These are phyloP conservation scores for Mallotus repandus DNA, from an alignment of 441 rosid species.

Conservation along the genomic window DNA sequence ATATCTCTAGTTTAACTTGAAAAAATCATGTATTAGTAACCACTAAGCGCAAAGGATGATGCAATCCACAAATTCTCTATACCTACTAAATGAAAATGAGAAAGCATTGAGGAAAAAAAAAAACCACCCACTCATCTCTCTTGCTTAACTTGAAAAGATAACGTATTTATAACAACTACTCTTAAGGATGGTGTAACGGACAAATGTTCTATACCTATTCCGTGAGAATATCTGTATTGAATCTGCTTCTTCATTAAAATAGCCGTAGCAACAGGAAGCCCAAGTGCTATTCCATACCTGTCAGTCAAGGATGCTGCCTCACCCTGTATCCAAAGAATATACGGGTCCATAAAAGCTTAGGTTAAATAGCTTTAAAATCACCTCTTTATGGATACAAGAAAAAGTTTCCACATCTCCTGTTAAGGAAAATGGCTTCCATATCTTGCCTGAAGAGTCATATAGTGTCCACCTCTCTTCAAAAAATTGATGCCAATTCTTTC, in stretches of 20 bases:
- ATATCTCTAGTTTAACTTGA: neutral
- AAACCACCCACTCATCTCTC: neutral
- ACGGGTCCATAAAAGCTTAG: conserved; percentile 1
- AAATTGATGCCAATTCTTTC: conserved; percentile 75
- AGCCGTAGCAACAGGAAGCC: conserved; percentile 84
- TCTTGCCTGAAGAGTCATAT: conserved; percentile 90
- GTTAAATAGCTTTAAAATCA: neutral
- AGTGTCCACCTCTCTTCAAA: conserved; percentile 83
- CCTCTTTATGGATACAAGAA: conserved; percentile 1
- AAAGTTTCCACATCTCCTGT: neutral
- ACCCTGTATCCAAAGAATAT: conserved; percentile 47
- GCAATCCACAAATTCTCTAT: conserved; percentile 14
- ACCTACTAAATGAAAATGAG: conserved; percentile 95
- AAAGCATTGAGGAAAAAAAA: conserved; percentile 3
- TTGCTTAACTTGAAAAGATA: neutral
- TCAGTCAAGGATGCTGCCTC: conserved; percentile 86
- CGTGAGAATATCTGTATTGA: conserved; percentile 72
- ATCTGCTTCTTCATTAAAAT: conserved; percentile 69
- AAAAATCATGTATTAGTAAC: neutral
- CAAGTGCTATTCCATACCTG: conserved; percentile 68
- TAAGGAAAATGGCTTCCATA: conserved; percentile 14
- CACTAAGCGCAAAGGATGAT: neutral
- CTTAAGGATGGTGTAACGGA: neutral
- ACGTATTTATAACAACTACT: neutral
- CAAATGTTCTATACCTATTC: conserved; percentile 60